Conservation (phyloP, 176 grass and related monocot species). For the bread wheat (Triticum aestivum) region IWGSC_CS_RefSeq_v2.1 NC_057807.1:551992820-551993319, state of each 20-base stretch:
- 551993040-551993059: slow-evolving; percentile 63
- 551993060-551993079: slow-evolving; percentile 75
- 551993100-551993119: slow-evolving; percentile 62
- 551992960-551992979: slow-evolving; percentile 53
- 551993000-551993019: slow-evolving; percentile 54
- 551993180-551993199: slow-evolving; percentile 59
- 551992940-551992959: slow-evolving; percentile 44
- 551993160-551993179: slow-evolving; percentile 58
- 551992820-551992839: slow-evolving; percentile 73
- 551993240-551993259: slow-evolving; percentile 71
- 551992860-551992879: slow-evolving; percentile 26
- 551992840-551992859: slow-evolving; percentile 59
- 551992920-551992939: slow-evolving; percentile 76
- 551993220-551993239: slow-evolving; percentile 60
- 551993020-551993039: slow-evolving; percentile 55
- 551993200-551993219: slow-evolving; percentile 74
- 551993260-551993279: slow-evolving; percentile 57
- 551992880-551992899: slow-evolving; percentile 12
- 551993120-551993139: slow-evolving; percentile 93
- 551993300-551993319: slow-evolving; percentile 67
- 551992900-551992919: slow-evolving; percentile 61
- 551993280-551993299: slow-evolving; percentile 56
- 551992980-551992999: slow-evolving; percentile 53
- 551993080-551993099: slow-evolving; percentile 61
- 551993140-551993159: slow-evolving; percentile 76